A percentile compares a stretch with the other conserved stretches of the same genome.
Conservation (phyloP, 768 basidiomycete species). For the Psilocybe cubensis region DNA sequence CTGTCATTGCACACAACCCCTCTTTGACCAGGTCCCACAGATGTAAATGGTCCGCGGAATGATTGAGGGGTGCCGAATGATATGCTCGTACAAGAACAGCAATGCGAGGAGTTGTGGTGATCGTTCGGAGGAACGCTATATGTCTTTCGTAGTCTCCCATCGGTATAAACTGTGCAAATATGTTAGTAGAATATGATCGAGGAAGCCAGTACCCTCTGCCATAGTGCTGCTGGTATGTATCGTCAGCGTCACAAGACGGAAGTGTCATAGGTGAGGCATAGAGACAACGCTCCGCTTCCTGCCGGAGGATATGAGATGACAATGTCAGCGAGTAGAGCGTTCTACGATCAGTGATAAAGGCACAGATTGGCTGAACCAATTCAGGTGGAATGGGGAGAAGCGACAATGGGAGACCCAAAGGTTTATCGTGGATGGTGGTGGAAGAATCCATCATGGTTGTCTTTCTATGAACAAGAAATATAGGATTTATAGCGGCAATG, state of each 20-base stretch:
- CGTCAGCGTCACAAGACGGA: too few species aligned
- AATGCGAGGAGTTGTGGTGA: not conserved
- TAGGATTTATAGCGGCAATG: too few species aligned
- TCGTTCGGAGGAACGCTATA: not conserved
- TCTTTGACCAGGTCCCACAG: not conserved
- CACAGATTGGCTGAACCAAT: not conserved
- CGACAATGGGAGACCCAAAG: too few species aligned
- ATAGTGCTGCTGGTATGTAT: too few species aligned
- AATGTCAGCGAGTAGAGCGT: not conserved
- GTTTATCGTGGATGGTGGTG: too few species aligned
- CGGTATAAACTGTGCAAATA: not conserved
- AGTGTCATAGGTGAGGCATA: not conserved
- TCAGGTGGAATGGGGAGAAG: not conserved
- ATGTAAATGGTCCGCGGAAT: not conserved
- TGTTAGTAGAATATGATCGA: too few species aligned
- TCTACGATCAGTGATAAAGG: not conserved
- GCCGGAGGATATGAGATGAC: not conserved
- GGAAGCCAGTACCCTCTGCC: too few species aligned
- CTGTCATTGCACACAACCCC: not conserved
- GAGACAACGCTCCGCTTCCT: not conserved
- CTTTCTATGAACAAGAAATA: too few species aligned
- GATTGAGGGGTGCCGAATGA: not conserved
- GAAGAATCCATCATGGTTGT: too few species aligned
- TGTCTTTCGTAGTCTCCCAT: not conserved
- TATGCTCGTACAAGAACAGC: constrained; percentile 1